These are phyloP conservation scores for Barnettozyma sucrosica DNA, from an alignment of 805 yeast genomes.

Conservation along the genomic window DNA sequence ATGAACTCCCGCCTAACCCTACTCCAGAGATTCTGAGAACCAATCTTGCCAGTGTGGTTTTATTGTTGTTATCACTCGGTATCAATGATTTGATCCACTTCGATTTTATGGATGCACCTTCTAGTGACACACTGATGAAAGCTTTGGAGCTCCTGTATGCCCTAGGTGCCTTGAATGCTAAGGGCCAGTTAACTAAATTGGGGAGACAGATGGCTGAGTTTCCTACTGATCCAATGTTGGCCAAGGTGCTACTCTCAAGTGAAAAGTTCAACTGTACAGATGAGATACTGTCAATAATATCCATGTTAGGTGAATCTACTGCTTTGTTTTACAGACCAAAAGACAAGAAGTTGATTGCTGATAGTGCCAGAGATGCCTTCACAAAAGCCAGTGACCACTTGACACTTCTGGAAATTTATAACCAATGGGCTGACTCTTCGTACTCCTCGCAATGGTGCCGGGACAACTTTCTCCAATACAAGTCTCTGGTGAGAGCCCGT, in stretches of 20 bases:
- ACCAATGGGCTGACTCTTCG: constrained; percentile 67
- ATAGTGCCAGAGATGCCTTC: constrained; percentile 54
- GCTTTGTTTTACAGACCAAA: constrained; percentile 67
- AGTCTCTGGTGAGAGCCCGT: constrained; percentile 60
- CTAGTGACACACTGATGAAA: constrained; percentile 60
- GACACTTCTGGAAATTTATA: constrained; percentile 65
- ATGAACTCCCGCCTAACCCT: constrained; percentile 74
- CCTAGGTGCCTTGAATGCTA: constrained; percentile 76
- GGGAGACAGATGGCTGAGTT: constrained; percentile 88
- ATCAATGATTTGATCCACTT: constrained; percentile 75
- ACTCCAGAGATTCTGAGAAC: constrained; percentile 90
- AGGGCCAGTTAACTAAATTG: constrained; percentile 67
- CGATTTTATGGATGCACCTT: constrained; percentile 90
- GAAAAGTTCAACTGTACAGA: constrained; percentile 53
- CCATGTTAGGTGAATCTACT: constrained; percentile 80
- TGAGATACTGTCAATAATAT: constrained; percentile 66
- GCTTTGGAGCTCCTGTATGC: constrained; percentile 81
- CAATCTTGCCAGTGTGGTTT: constrained; percentile 69
- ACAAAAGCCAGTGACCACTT: constrained; percentile 64
- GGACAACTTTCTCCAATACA: constrained; percentile 75
- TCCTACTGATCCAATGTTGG: constrained; percentile 87
- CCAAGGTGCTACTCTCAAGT: constrained; percentile 67
- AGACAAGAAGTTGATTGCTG: constrained; percentile 61
- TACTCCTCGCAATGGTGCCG: constrained; percentile 76
- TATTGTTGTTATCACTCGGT: constrained; percentile 77